Conservation (phyloP, 148 eudicot species). For the Rhododendron vialii region DNA sequence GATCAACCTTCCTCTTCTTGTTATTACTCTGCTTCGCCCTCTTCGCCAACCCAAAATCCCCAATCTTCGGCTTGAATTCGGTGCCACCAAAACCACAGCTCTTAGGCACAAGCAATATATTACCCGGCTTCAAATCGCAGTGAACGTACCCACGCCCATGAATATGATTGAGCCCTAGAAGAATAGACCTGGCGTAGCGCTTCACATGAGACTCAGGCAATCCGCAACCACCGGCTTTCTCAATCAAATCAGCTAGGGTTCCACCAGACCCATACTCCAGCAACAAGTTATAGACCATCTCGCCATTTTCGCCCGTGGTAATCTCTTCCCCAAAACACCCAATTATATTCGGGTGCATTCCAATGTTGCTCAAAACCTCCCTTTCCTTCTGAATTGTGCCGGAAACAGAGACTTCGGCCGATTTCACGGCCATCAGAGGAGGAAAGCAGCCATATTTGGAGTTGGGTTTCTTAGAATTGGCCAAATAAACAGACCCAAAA, state of each 20-base stretch:
- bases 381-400: constrained; percentile 35
- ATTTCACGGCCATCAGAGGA: constrained; percentile 32
- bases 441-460: constrained; percentile 20
- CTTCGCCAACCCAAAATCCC: constrained; percentile 45
- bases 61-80: constrained; percentile 30
- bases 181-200: constrained; percentile 26
- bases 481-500: constrained; percentile 34
- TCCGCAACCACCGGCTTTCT: constrained; percentile 20
- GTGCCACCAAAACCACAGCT: neutral
- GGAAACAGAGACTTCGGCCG: constrained; percentile 34
- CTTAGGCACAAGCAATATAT: constrained; percentile 19
- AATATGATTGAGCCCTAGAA: constrained; percentile 26
- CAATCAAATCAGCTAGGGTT: constrained; percentile 28
- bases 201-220: constrained; percentile 26
- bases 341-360: constrained; percentile 19
- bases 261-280: constrained; percentile 37
- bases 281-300: constrained; percentile 24
- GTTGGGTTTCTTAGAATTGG: constrained; percentile 24
- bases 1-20: constrained; percentile 23
- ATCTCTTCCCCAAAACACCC: constrained; percentile 33
- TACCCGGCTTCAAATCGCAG: constrained; percentile 42
- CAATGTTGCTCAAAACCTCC: constrained; percentile 17
- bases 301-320: constrained; percentile 13
- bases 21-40: constrained; percentile 11
- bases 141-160: constrained; percentile 33